phyloP scores from a whole-genome alignment of 1,139 yeast species.

The Yamadazyma diospyri region DNA sequence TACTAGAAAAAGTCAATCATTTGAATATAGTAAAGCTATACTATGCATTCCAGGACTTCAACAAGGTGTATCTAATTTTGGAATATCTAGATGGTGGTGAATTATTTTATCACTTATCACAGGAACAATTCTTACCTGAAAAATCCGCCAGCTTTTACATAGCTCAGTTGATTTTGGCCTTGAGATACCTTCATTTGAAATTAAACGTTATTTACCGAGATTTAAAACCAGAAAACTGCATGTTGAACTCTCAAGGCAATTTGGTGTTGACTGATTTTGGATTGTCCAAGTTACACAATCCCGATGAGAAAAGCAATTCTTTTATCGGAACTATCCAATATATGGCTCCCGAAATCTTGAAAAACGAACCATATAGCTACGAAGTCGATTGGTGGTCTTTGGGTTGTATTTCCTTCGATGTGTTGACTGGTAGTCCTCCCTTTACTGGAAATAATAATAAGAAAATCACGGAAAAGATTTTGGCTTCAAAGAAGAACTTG shows the following conservation, averaged over 20 bases:
- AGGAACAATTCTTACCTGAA: slow-evolving; percentile 55
- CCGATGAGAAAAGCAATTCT: slow-evolving; percentile 52
- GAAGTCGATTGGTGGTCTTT: slow-evolving; percentile 97
- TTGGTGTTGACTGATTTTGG: slow-evolving; percentile 91
- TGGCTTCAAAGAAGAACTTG: slow-evolving; percentile 59
- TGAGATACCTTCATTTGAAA: slow-evolving; percentile 67
- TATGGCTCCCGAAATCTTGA: slow-evolving; percentile 93
- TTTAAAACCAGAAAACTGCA: slow-evolving; percentile 89
- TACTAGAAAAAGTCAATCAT: slow-evolving; percentile 53
- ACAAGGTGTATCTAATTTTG: slow-evolving; percentile 72
- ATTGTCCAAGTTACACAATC: slow-evolving; percentile 68
- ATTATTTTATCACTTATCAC: slow-evolving; percentile 73
- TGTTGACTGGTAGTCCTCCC: slow-evolving; percentile 91
- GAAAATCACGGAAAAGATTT: slow-evolving; percentile 75
- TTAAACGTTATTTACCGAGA: slow-evolving; percentile 89
- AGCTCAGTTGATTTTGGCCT: slow-evolving; percentile 82
- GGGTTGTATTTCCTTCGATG: slow-evolving; percentile 85
- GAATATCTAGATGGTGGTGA: slow-evolving; percentile 96
- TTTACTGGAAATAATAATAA: slow-evolving; percentile 88
- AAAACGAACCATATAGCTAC: slow-evolving; percentile 81
- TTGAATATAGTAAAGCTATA: slow-evolving; percentile 85
- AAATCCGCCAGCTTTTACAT: slow-evolving; percentile 76
- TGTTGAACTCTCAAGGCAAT: slow-evolving; percentile 75
- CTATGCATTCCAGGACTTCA: slow-evolving; percentile 85
- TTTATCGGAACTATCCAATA: slow-evolving; percentile 94